A percentile compares a stretch with the other conserved stretches of the same genome.
These are phyloP conservation scores for Sphagnum magellanicum DNA, from an alignment of 228 moss, liverwort and hornwort genomes.

Conservation along the genomic window DNA sequence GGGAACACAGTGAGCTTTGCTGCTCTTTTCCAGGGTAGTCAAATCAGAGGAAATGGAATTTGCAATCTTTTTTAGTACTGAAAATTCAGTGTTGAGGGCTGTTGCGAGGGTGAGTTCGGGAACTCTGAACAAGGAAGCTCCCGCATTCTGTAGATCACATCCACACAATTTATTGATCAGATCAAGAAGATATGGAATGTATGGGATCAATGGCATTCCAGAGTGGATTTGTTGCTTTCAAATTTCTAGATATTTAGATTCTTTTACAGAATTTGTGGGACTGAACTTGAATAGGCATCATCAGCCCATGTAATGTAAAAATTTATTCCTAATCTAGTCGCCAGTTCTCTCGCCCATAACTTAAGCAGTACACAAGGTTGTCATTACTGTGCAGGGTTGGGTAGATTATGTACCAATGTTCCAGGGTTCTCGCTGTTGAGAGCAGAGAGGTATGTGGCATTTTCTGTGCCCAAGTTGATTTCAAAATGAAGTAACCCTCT, in stretches of 20 bases:
- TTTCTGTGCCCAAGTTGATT: constrained; percentile 16
- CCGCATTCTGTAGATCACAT: constrained; percentile 4
- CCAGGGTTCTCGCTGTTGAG: constrained; percentile 35
- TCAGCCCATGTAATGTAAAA: too few species aligned
- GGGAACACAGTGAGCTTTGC: background rate
- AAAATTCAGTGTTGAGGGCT: constrained; percentile 10
- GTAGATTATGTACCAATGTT: constrained; percentile 13
- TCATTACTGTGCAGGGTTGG: background rate
- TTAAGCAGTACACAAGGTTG: background rate
- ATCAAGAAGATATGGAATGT: too few species aligned
- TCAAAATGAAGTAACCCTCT: constrained; percentile 30
- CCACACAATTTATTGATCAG: background rate
- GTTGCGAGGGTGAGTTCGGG: constrained; percentile 15
- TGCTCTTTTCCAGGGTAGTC: background rate
- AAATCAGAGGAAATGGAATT: background rate
- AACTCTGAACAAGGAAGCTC: constrained; percentile 7
- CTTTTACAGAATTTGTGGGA: background rate
- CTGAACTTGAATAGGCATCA: background rate
- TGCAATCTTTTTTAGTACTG: background rate
- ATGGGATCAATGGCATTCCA: background rate
- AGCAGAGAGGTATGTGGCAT: constrained; percentile 21
- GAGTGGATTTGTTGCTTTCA: background rate
- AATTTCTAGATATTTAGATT: background rate
- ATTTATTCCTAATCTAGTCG: too few species aligned
- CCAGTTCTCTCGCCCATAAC: background rate